Conservation (phyloP, 768 basidiomycete species). For the Tremella fuciformis region DNA sequence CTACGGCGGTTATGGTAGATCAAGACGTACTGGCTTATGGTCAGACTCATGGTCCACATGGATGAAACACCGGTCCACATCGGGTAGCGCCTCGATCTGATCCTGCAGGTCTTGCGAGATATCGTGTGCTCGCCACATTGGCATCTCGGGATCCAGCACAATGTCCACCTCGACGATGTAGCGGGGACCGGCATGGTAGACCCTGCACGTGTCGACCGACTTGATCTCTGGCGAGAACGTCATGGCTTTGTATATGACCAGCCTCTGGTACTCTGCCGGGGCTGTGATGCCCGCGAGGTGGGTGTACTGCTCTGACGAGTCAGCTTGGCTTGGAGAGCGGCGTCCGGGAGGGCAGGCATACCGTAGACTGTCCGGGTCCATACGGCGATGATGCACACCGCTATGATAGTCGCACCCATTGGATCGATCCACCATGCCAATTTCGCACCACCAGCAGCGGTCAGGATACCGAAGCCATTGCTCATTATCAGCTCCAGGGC, state of each 20-base stretch:
- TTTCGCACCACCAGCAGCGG: conserved; percentile 53
- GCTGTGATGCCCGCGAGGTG: conserved; percentile 89
- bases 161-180: conserved; percentile 90
- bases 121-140: conserved; percentile 65
- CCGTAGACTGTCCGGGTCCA: conserved; percentile 73
- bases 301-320: conserved; percentile 63
- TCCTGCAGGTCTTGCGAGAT: conserved; percentile 52
- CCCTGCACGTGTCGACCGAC: conserved; percentile 84
- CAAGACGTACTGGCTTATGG: conserved; percentile 64
- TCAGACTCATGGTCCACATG: conserved; percentile 92
- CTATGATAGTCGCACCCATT: conserved; percentile 50
- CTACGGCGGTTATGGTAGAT: neutral
- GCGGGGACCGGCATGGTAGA: conserved; percentile 67
- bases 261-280: conserved; percentile 78
- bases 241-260: conserved; percentile 86
- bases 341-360: conserved; percentile 15
- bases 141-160: conserved; percentile 83
- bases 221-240: conserved; percentile 85
- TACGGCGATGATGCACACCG: conserved; percentile 62
- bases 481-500: conserved; percentile 15
- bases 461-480: conserved; percentile 53
- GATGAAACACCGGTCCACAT: conserved; percentile 89
- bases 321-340: neutral
- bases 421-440: conserved; percentile 53
- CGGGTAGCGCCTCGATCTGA: conserved; percentile 80